These are phyloP conservation scores for Alternaria sp. DNA, from an alignment of 2,329 filamentous ascomycete species.

Conservation along the genomic window DNA sequence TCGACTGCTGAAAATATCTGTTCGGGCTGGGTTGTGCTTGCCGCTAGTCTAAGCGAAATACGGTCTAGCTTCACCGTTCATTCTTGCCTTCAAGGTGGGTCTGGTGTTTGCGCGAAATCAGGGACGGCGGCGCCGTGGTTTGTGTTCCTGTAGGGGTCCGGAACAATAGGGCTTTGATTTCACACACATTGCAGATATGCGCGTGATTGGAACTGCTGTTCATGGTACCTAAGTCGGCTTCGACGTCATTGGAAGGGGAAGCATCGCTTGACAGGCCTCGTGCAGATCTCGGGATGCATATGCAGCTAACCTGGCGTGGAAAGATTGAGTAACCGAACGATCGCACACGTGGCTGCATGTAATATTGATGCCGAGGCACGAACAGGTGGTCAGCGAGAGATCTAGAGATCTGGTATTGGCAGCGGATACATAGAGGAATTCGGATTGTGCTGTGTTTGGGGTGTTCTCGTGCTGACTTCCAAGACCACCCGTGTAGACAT, in stretches of 20 bases:
- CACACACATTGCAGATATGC: not conserved
- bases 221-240: not conserved
- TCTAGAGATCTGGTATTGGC: too few relatives aligned
- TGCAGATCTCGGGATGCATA: constrained; percentile 19
- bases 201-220: constrained; percentile 10
- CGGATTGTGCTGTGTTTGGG: too few relatives aligned
- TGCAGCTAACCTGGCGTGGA: constrained; percentile 22
- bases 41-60: constrained; percentile 19
- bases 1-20: constrained; percentile 16
- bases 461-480: too few relatives aligned
- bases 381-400: not conserved
- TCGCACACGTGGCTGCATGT: constrained; percentile 18
- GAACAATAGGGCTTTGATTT: not conserved
- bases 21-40: constrained; percentile 15
- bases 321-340: constrained; percentile 21
- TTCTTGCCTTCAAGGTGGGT: constrained; percentile 9
- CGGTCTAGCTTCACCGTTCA: constrained; percentile 14
- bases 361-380: constrained; percentile 3
- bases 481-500: too few relatives aligned
- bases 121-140: not conserved
- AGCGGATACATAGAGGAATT: too few relatives aligned
- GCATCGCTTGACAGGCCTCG: constrained; percentile 13
- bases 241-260: constrained; percentile 14
- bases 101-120: constrained; percentile 7
- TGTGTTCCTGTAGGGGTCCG: not conserved